Percentiles rank a stretch among this genome's conserved stretches.
phyloP scores from a whole-genome alignment of 2,329 filamentous ascomycete species.

The Corniculantispora saksenae region DNA sequence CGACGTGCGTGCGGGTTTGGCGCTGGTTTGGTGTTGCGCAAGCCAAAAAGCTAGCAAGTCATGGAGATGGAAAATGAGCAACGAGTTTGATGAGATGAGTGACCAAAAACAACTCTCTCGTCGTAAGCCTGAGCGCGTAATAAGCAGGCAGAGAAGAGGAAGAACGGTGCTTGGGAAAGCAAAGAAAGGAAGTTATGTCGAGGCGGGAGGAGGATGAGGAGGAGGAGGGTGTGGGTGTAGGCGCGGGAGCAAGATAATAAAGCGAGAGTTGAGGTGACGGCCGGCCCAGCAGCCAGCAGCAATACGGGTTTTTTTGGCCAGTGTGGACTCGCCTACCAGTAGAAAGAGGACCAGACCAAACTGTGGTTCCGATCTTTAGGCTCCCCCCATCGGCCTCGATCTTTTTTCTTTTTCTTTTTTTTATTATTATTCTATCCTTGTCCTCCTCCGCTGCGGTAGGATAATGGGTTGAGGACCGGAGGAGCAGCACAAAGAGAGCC shows the following conservation, averaged over 20 bases:
- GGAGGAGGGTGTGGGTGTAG: no score
- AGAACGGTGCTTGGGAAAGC: background rate
- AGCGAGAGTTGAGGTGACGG: background rate
- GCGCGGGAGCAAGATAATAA: constrained; percentile 6
- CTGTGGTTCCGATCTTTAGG: constrained; percentile 4
- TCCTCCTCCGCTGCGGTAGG: background rate
- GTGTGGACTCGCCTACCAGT: constrained; percentile 6
- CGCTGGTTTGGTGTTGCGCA: background rate
- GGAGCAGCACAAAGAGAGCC: constrained; percentile 6
- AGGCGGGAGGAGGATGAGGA: background rate
- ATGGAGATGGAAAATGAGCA: constrained; percentile 7
- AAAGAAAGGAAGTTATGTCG: background rate
- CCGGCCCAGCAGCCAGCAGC: no score
- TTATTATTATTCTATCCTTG: background rate
- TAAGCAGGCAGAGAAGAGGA: background rate
- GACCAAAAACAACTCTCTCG: background rate
- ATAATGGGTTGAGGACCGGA: background rate
- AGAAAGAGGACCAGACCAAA: background rate
- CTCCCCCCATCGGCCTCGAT: background rate
- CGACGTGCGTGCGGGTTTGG: constrained; percentile 5
- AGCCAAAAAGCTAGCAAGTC: background rate
- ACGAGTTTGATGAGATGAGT: constrained; percentile 1
- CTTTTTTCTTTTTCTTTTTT: background rate
- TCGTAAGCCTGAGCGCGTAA: background rate
- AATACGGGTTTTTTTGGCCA: no score